Base-by-base conservation (phyloP, 2,329 filamentous ascomycete species). In the Cryphonectria carpinicola region DNA sequence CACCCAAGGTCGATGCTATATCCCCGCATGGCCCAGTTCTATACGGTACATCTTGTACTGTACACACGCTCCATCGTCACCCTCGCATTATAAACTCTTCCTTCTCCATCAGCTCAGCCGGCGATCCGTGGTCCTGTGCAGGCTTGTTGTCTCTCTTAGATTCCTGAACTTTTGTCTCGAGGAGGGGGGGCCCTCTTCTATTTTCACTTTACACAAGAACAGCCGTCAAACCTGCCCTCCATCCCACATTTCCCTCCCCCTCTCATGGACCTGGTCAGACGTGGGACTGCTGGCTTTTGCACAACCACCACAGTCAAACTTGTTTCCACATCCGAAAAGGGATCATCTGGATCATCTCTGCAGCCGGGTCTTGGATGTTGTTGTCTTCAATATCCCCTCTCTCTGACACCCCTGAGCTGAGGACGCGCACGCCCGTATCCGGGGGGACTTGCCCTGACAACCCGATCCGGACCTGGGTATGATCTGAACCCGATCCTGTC, bases 251-350 rank as follows among this genome's bases (percentile, higher is more conserved):
- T 39, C 8, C 58, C 35, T 11, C 65, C 70, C 61, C 28, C 28
- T 70, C 69, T 71, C 67, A 70, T 64, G 58, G 65, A 65, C 58
- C 64, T 67, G 46, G 70, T 69, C 66, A 71, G 35, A 69, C 70
- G 54, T 39, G 28, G n/a, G 28, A 41, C 63, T 66, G 64, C 62
- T 46, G 46, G 52, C 63, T 61, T n/a, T 70, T 71, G 70, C 63
- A 64, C 64, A 46, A 71, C 58, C 56, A 17, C 56, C 56, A 63
- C 28, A 56, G 39, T 60, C 70, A 70, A 25, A 32, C 70, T 43
- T 49, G 39, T 41, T 52, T 63, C 58, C 65, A 28, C 49, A 11
- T 52, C 39, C 63, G 43, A 13, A 25, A n/a, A 49, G 46, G 49
- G 39, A 25, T 56, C n/a, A 52, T 14, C 65, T 66, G 65, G 58